Conservation (phyloP, 768 basidiomycete species). For the Leccinellum luteum region DNA sequence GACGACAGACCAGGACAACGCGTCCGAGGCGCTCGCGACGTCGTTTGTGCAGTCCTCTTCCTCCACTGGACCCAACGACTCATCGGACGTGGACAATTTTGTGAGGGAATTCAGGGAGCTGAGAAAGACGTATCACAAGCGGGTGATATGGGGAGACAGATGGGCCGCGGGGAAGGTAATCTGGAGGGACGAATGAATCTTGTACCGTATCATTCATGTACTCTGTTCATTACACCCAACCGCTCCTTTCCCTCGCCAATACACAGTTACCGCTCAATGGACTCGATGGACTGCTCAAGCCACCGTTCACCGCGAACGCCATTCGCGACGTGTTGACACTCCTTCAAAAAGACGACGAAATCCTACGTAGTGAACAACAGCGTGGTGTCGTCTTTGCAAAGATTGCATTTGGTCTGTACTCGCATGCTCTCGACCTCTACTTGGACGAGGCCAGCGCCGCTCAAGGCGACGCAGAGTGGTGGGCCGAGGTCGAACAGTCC, state of each 20-base stretch:
- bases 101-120: slow-evolving; percentile 84
- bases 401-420: slow-evolving; percentile 57
- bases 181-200: slow-evolving; percentile 64
- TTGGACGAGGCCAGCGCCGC: slow-evolving; percentile 65
- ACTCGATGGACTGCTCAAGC: slow-evolving; percentile 19
- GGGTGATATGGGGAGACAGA: slow-evolving; percentile 84
- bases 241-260: slow-evolving; percentile 20
- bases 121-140: slow-evolving; percentile 90
- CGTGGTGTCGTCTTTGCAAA: slow-evolving; percentile 41
- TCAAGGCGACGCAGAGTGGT: slow-evolving; percentile 83
- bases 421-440: slow-evolving; percentile 60
- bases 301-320: slow-evolving; percentile 17
- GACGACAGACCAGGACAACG: slow-evolving; percentile 86
- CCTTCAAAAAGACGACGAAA: slow-evolving; percentile 9
- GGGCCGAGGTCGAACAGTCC: slow-evolving; percentile 70
- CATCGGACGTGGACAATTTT: slow-evolving; percentile 76
- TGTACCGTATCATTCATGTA: slow-evolving; percentile 18
- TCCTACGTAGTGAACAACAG: neutral
- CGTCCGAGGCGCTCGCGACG: slow-evolving; percentile 81
- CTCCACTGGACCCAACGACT: slow-evolving; percentile 25
- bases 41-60: slow-evolving; percentile 69
- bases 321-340: slow-evolving; percentile 15
- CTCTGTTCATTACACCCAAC: slow-evolving; percentile 28
- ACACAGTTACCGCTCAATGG: slow-evolving; percentile 4
- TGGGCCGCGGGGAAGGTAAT: slow-evolving; percentile 84